Evolutionary conservation across 2,329 filamentous ascomycete genomes (phyloP), one percentile per base, ranked within the genome.

Genomic region (Hypomyces rosellus): DNA sequence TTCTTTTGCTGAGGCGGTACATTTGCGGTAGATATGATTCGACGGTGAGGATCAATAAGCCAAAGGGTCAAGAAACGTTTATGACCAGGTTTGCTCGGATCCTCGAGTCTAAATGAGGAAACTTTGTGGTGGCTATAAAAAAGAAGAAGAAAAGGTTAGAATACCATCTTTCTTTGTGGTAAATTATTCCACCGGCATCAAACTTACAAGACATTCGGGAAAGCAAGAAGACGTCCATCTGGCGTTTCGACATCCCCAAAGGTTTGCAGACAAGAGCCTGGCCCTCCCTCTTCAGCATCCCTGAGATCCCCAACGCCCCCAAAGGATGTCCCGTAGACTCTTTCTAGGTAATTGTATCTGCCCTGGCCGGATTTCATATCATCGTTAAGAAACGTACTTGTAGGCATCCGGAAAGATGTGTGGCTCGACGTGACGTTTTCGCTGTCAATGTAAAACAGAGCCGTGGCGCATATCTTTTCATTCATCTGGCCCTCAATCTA

Each of bases 11-110:
- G 66, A 0, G 65, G 65, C 1, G 63, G 66, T 0, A 68, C 61
- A 8, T 67, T 69, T 0, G 57, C 64, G 1, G 66, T 69, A 20
- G 55, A 61, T 30, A 67, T 59, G n/a, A 67, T 53, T 0, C 67
- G 69, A 0, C 62, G 58, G 12, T 69, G 55, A 0, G 78, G 79
- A 47, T 81, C 77, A 0, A 82, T 72, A 0, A 82, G 69, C 61
- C 74, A 82, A 3, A 82, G 61, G 0, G 74, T 74, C 2, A 82
- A 64, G 41, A 81, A 75, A 37, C 75, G 73, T 0, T 76, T 66
- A 54, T 80, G 73, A 0, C 78, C 79, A 0, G 75, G 69, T 50
- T 69, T 73, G 0, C 71, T 71, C 0, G 54, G 57, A 50, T 82
- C 78, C 0, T 54, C 59, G 1, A 81, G 67, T 3, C 60, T 54